A percentile compares a stretch with the other conserved stretches of the same genome.
phyloP scores from a whole-genome alignment of 495 filamentous ascomycete species.

The Aspergillus indologenus region DNA sequence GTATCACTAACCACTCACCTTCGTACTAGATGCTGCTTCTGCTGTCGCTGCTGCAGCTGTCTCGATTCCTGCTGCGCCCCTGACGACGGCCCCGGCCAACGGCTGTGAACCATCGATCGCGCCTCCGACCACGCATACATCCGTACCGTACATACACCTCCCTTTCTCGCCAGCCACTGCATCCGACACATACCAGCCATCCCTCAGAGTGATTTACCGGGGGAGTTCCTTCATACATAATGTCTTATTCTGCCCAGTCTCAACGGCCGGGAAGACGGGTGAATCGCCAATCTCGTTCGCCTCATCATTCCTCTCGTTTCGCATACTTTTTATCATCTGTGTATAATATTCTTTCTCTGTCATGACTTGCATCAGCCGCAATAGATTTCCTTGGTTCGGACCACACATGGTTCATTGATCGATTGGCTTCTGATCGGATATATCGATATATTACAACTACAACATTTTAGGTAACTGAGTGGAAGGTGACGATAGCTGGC shows the following conservation, averaged over 20 bases:
- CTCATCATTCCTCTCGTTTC: background rate
- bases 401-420: too few relatives aligned
- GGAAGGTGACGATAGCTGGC: too few relatives aligned
- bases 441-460: too few relatives aligned
- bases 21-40: background rate
- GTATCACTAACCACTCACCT: background rate
- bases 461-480: too few relatives aligned
- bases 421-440: too few relatives aligned
- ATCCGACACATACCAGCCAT: background rate
- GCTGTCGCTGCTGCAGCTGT: conserved; percentile 9
- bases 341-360: conserved; percentile 3
- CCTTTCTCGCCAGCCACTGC: background rate
- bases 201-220: too few relatives aligned
- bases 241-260: background rate
- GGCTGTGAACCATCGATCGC: background rate
- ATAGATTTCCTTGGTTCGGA: conserved; percentile 3
- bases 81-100: background rate
- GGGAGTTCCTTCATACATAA: too few relatives aligned
- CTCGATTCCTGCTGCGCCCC: background rate
- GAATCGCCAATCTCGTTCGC: too few relatives aligned
- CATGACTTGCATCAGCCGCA: conserved; percentile 3
- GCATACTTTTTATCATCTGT: background rate
- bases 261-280: background rate
- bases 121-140: background rate
- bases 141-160: background rate